Percentiles rank a stretch among this genome's conserved stretches.
These are phyloP conservation scores for Fraxinus pennsylvanica DNA, from an alignment of 257 asterid species.

Conservation along the genomic window DNA sequence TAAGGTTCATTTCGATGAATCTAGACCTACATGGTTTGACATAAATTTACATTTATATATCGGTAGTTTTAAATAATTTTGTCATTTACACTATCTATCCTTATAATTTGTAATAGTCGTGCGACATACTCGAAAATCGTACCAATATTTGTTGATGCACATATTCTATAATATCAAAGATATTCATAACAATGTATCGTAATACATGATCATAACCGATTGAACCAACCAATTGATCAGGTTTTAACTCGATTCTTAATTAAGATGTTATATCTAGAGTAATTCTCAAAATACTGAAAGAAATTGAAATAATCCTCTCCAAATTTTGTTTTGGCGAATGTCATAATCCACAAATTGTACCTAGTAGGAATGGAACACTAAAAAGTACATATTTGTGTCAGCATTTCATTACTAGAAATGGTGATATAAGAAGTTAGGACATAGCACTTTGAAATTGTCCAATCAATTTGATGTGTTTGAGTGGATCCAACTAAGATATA, in stretches of 20 bases:
- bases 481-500: background rate
- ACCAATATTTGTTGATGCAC: background rate
- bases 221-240: background rate
- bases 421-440: constrained; percentile 1
- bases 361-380: background rate
- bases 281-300: background rate
- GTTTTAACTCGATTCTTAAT: no score
- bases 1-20: no score
- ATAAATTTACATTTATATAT: no score
- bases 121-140: background rate
- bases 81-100: background rate
- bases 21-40: background rate
- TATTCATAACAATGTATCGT: no score
- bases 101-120: background rate
- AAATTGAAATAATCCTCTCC: background rate
- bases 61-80: no score
- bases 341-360: background rate
- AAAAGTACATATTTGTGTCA: background rate
- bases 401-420: background rate
- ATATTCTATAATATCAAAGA: no score
- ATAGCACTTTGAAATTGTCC: background rate
- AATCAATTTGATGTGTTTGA: background rate
- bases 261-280: background rate
- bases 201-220: background rate
- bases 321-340: background rate